Evolutionary conservation across 169 alveolate species (phyloP).

Genomic region (Neospora caninum): DNA sequence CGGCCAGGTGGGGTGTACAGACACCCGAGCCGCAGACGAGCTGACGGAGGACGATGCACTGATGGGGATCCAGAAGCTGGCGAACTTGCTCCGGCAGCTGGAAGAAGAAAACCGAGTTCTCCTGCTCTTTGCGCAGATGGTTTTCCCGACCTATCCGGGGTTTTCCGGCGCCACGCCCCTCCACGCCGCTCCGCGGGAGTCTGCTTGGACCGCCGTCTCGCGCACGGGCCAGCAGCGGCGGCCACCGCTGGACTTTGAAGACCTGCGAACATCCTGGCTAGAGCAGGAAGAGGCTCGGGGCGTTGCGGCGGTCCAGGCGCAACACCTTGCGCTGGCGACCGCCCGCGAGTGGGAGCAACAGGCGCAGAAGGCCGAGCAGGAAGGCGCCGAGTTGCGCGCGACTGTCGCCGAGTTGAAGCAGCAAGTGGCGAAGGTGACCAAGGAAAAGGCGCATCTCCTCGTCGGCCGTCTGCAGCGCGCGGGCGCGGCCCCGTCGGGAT

Average conservation of each 20-base stretch:
- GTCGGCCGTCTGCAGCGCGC: conserved; percentile 9
- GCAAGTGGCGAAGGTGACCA: conserved; percentile 28
- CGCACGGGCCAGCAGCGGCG: background rate
- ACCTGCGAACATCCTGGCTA: conserved; percentile 7
- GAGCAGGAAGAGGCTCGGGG: conserved; percentile 19
- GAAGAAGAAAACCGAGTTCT: conserved; percentile 39
- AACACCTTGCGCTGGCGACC: background rate
- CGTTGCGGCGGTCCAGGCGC: conserved; percentile 31
- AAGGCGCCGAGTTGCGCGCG: background rate
- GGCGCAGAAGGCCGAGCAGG: background rate
- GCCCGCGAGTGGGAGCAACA: conserved; percentile 13
- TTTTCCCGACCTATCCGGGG: background rate
- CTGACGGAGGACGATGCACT: background rate
- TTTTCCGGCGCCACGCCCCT: background rate
- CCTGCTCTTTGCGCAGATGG: conserved; percentile 41
- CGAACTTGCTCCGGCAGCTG: background rate
- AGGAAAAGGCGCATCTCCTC: conserved; percentile 21
- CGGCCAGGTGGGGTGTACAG: background rate
- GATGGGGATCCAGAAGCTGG: conserved; percentile 34
- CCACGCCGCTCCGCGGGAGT: no score
- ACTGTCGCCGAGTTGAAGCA: background rate
- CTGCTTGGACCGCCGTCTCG: no score
- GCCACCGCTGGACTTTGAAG: conserved; percentile 36
- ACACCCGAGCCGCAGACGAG: background rate
- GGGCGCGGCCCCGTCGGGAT: background rate